Evolutionary conservation across 495 filamentous ascomycete genomes (phyloP).

Genomic region (Talaromyces trachyspermus): DNA sequence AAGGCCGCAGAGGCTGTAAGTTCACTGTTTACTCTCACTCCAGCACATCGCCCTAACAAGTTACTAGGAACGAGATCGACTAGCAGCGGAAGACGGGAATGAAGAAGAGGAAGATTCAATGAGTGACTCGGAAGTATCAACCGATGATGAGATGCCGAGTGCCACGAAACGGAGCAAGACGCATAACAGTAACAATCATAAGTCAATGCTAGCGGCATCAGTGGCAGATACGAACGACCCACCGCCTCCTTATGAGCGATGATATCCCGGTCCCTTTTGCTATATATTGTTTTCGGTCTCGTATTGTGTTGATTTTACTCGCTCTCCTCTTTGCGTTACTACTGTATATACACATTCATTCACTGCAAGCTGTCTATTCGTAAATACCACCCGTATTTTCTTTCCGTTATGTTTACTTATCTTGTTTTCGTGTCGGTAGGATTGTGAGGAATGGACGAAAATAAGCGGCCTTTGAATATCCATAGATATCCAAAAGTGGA

Average conservation of each 20-base stretch:
- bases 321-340: no score
- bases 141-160: neutral
- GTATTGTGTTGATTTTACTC: no score
- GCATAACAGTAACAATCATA: neutral
- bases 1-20: conserved; percentile 7
- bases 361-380: no score
- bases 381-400: no score
- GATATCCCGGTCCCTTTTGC: neutral
- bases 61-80: neutral
- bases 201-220: neutral
- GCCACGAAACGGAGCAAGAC: neutral
- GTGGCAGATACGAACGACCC: conserved; percentile 1
- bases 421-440: no score
- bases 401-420: no score
- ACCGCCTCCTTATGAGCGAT: conserved; percentile 6
- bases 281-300: no score
- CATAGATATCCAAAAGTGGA: no score
- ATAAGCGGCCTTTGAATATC: no score
- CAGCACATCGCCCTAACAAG: neutral
- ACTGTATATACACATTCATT: no score
- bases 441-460: no score
- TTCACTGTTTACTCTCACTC: neutral
- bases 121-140: conserved; percentile 1
- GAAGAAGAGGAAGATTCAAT: neutral
- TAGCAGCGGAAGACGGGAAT: neutral